phyloP scores from a whole-genome alignment of 352 stramenopile species.

The Aphanomyces astaci region DNA sequence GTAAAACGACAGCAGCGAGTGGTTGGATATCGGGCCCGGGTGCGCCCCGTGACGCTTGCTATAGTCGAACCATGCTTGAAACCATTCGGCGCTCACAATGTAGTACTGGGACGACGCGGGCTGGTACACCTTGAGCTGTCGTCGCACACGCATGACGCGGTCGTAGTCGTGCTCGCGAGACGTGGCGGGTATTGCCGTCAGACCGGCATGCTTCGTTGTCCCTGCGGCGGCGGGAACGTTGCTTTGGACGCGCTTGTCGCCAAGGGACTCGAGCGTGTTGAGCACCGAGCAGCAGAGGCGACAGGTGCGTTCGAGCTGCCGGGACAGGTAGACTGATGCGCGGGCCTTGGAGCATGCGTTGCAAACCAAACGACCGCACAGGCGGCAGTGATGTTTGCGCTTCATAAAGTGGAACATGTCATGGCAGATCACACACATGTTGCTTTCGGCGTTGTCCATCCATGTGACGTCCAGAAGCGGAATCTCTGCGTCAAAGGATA shows the following conservation, averaged over 20 bases:
- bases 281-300: slow-evolving; percentile 5
- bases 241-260: slow-evolving; percentile 14
- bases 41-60: background rate
- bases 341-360: slow-evolving; percentile 6
- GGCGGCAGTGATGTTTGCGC: slow-evolving; percentile 19
- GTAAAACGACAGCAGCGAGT: slow-evolving; percentile 19
- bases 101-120: background rate
- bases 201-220: no score
- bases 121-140: background rate
- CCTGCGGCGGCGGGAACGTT: no score
- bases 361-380: slow-evolving; percentile 22
- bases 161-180: background rate
- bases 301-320: slow-evolving; percentile 11
- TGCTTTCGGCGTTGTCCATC: slow-evolving; percentile 19
- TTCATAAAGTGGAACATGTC: slow-evolving; percentile 12
- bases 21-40: slow-evolving; percentile 17
- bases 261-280: slow-evolving; percentile 10
- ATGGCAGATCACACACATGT: slow-evolving; percentile 19
- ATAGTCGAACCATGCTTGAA: slow-evolving; percentile 9
- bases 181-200: background rate
- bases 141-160: slow-evolving; percentile 1
- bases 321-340: background rate
- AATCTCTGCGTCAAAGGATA: slow-evolving; percentile 7
- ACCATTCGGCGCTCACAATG: slow-evolving; percentile 8
- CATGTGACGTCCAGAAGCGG: slow-evolving; percentile 6